Base-by-base conservation (phyloP, 2,329 filamentous ascomycete genomes). In the Diaporthe capsici region DNA sequence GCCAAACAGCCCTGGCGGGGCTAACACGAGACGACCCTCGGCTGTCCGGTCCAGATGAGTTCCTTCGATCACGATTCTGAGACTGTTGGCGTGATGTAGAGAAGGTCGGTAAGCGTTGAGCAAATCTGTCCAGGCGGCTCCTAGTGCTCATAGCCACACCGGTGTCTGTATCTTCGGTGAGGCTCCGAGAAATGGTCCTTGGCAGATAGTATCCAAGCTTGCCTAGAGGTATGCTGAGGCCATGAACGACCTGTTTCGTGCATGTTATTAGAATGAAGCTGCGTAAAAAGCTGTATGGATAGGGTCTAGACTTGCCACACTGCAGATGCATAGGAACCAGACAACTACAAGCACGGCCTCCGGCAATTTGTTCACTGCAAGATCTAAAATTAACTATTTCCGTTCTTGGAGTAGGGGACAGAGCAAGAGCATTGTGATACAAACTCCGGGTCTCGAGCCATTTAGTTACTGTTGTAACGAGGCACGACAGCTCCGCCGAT, bases 321-420 rank as follows among this genome's bases (percentile, higher is more conserved):
- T 97, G 84, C 94, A 96, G 28, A 97, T 91, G 12, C 91, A 89
- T 71, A 98, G 84, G 80, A 98, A 98, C 95, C 95, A 98, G 25
- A 98, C 92, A 0, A 98, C 90, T 0, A 96, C 87, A 2, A 87
- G 88, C 71, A 95, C 89, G 0, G 91, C 88, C 77, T 97, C 94
- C 6, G 87, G 87, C 1, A 98, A 85, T 12, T 89, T 84, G 44
- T 85, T 84, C 0, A 95, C 93, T 70, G 31, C 51, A 53, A 42
- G 15, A 25, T 42, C 34, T 20, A 20, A 39, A 20, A 37, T 70
- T 34, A 70, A 22, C 6, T 28, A 28, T 28, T 42, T 42, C 34
- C n/a, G 34, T 55, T 55, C 9, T 25, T 8, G 34, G 65, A 55
- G 28, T 2, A n/a, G 34, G 55, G 34, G n/a, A 39, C n/a, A 39